Percentiles rank a stretch among this genome's conserved stretches.
phyloP scores from a whole-genome alignment of 805 yeast genomes.

The Starmera pachycereana region DNA sequence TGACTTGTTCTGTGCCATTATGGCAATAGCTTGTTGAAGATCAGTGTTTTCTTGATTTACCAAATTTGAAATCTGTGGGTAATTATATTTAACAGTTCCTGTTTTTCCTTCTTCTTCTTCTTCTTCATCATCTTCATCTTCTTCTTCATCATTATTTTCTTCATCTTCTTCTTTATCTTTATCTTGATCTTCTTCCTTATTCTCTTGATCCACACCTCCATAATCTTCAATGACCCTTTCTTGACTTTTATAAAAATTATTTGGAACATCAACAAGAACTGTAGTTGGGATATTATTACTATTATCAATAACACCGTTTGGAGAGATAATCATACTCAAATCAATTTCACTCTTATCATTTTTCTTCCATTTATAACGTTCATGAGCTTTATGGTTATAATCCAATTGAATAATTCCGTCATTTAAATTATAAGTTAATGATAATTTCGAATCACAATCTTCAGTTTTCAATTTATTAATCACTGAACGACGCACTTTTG shows the following conservation, averaged over 20 bases:
- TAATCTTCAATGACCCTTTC: not conserved
- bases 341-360: not conserved
- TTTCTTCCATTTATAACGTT: conserved; percentile 24
- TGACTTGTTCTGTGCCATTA: too few relatives aligned
- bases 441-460: conserved; percentile 29
- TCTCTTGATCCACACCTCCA: not conserved
- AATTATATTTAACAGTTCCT: too few relatives aligned
- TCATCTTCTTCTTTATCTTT: not conserved
- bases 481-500: conserved; percentile 27
- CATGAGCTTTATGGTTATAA: conserved; percentile 31
- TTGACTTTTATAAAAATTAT: not conserved
- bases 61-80: too few relatives aligned
- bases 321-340: not conserved
- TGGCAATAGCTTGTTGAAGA: too few relatives aligned
- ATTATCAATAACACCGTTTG: not conserved
- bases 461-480: conserved; percentile 31
- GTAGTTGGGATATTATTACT: too few relatives aligned
- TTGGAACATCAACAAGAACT: not conserved
- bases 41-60: too few relatives aligned
- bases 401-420: conserved; percentile 26
- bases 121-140: too few relatives aligned
- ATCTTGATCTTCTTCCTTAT: not conserved
- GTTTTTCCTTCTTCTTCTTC: too few relatives aligned
- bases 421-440: conserved; percentile 27
- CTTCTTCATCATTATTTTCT: not conserved